These are phyloP conservation scores for Gossypium mustelinum DNA, from an alignment of 345 rosid species.

Conservation along the genomic window DNA sequence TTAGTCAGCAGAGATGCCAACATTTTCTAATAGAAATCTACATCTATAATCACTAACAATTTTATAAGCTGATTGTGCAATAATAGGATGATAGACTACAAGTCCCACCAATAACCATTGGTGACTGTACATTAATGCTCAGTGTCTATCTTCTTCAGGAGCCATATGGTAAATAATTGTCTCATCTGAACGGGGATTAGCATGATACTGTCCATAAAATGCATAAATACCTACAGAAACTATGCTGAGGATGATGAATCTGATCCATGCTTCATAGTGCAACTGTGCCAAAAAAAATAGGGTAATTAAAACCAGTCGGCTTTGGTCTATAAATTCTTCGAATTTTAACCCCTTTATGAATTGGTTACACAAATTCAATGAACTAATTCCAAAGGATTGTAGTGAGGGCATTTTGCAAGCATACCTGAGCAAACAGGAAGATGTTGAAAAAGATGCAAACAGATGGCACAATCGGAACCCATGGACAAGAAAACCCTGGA, in stretches of 20 bases:
- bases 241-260: conserved; percentile 68
- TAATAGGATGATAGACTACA: neutral
- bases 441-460: conserved; percentile 86
- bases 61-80: neutral
- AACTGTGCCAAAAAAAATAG: conserved; percentile 38
- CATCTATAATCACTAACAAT: neutral
- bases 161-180: conserved; percentile 53
- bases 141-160: conserved; percentile 32
- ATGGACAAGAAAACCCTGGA: conserved; percentile 78
- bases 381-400: neutral
- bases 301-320: conserved; percentile 3
- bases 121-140: neutral
- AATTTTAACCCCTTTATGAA: conserved; percentile 14
- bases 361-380: neutral
- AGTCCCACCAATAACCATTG: neutral
- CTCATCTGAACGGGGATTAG: conserved; percentile 51
- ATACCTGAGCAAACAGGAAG: conserved; percentile 94
- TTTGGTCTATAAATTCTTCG: neutral
- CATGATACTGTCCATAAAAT: conserved; percentile 79
- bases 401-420: neutral
- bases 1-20: neutral
- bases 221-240: conserved; percentile 62
- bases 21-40: neutral
- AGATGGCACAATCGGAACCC: conserved; percentile 78
- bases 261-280: conserved; percentile 89